Evolutionary conservation across 1,284 basidiomycete genomes (phyloP), one percentile per base, ranked within the genome.

Genomic region (Trametes sp.): DNA sequence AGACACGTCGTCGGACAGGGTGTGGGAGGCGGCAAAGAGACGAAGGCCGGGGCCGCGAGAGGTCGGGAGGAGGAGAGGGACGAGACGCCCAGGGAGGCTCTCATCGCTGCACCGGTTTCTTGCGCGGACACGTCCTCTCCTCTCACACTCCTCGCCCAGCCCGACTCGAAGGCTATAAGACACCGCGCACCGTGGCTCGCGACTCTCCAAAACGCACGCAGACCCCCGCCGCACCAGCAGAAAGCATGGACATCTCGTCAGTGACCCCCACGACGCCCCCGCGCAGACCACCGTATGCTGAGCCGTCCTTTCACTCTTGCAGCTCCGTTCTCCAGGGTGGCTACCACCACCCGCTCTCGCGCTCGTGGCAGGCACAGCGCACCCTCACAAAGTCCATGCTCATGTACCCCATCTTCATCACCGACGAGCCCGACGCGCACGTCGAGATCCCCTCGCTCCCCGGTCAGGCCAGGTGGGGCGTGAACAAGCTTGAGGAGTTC

Each of bases 351-450:
- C 92, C 95, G 6, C 84, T 94, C 62, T 85, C 94, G 16, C 89
- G 96, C 45, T 84, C 87, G 78, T 95, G 93, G 87, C 96, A 98
- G 78, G 83, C 84, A 49, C 83, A 86, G 60, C 85, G 89, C 60
- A 83, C 83, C 59, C 85, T 96, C 70, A 90, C 89, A 36, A 96
- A 96, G 77, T 86, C 86, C 63, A 97, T 97, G 95, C 84, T 98
- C 77, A 98, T 98, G 92, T 98, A 98, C 78, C 96, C 96, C 11
- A 95, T 98, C 73, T 98, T 98, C 77, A 93, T 98, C 73, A 95
- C 95, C 21, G 96, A 98, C 76, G 93, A 97, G 66, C 89, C 94
- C 1, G 84, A 95, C 59, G 93, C 94, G 11, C 87, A 87, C 73
- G 87, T 91, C 63, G 84, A 86, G 61, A 95, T 98, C 66, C 72